phyloP scores from a whole-genome alignment of 129 eudicot species.

The Lactuca saligna region DNA sequence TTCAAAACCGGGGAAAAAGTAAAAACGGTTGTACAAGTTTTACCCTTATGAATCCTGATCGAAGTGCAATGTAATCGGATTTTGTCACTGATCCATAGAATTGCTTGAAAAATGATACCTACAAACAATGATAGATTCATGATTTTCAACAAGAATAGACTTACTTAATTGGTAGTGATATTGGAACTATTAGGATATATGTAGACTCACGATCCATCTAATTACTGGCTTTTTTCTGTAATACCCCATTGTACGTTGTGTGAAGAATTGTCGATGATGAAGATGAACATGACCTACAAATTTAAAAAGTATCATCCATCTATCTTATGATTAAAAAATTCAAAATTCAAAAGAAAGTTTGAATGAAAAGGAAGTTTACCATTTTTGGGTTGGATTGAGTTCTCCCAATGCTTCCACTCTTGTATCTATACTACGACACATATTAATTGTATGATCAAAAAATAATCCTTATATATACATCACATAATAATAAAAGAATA shows the following conservation, averaged over 20 bases:
- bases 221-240: constrained; percentile 53
- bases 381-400: constrained; percentile 29
- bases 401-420: constrained; percentile 86
- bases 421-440: constrained; percentile 39
- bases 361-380: constrained; percentile 16
- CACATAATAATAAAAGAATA: neutral
- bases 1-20: neutral
- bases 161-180: neutral
- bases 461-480: neutral
- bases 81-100: constrained; percentile 85
- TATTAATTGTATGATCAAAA: neutral
- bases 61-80: constrained; percentile 79
- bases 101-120: constrained; percentile 85
- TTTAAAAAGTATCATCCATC: neutral
- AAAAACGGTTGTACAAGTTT: neutral
- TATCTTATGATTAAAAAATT: neutral
- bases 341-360: neutral
- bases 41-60: constrained; percentile 79
- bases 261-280: constrained; percentile 33
- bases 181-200: neutral
- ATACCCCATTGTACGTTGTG: constrained; percentile 44
- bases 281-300: constrained; percentile 15
- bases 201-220: constrained; percentile 59
- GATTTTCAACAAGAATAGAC: neutral
- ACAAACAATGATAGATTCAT: neutral